phyloP scores from a whole-genome alignment of 2,329 filamentous ascomycete species.

The Ophiostoma sp. region DNA sequence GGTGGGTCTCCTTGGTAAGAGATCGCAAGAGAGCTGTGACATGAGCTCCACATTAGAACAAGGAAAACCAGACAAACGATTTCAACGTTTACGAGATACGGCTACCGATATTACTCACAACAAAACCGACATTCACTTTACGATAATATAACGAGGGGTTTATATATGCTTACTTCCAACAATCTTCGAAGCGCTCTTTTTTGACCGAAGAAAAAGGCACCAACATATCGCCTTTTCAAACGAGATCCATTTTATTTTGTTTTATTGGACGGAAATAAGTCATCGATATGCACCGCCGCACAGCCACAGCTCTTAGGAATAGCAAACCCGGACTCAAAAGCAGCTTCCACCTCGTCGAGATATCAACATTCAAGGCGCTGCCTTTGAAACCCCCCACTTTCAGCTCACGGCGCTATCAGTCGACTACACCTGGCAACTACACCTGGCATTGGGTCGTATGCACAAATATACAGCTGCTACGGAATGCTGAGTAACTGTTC shows the following conservation, averaged over 20 bases:
- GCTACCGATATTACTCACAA: too few species aligned
- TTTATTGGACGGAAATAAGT: too few species aligned
- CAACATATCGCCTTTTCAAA: too few species aligned
- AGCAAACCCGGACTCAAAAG: too few species aligned
- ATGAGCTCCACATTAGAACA: slow-evolving; percentile 8
- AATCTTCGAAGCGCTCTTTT: too few species aligned
- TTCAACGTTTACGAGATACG: neutral
- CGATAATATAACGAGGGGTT: too few species aligned
- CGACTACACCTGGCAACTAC: too few species aligned
- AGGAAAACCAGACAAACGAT: neutral
- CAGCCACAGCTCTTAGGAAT: neutral
- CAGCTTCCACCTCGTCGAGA: neutral
- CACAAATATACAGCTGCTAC: neutral
- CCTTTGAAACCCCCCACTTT: neutral
- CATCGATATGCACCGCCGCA: neutral
- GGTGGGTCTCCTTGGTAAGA: neutral
- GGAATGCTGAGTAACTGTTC: neutral
- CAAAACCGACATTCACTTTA: too few species aligned
- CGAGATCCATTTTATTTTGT: too few species aligned
- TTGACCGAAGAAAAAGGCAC: too few species aligned
- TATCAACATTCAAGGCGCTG: neutral
- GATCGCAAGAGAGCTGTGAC: slow-evolving; percentile 17
- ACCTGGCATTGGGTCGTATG: neutral
- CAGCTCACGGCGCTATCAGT: too few species aligned
- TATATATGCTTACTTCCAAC: too few species aligned